Evolutionary conservation across 352 stramenopile species (phyloP).

Genomic region (Phytophthora boehmeriae): DNA sequence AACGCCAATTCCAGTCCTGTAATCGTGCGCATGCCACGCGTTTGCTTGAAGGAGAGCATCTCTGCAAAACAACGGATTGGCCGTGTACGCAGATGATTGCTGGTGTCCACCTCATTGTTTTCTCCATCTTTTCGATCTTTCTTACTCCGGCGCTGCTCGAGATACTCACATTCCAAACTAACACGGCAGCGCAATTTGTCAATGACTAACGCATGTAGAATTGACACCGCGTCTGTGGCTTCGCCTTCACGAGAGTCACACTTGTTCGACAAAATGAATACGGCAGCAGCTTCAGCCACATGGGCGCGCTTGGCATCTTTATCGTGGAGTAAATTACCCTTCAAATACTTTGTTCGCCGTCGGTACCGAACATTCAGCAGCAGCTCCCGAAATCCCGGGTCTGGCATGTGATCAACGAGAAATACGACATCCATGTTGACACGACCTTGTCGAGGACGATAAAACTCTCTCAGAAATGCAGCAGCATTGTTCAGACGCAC

Average conservation of each 20-base stretch:
- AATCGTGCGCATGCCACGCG: slow-evolving; percentile 51
- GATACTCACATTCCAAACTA: slow-evolving; percentile 18
- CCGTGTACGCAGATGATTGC: not conserved
- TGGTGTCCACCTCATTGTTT: not conserved
- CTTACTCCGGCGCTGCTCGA: not conserved
- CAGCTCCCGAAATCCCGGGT: slow-evolving; percentile 39
- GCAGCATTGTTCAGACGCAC: slow-evolving; percentile 51
- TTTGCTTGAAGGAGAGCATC: slow-evolving; percentile 51
- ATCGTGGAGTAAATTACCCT: slow-evolving; percentile 57
- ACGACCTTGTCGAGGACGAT: slow-evolving; percentile 52
- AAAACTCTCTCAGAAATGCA: slow-evolving; percentile 70
- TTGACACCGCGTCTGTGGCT: slow-evolving; percentile 51
- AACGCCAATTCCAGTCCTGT: slow-evolving; percentile 58
- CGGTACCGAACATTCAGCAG: slow-evolving; percentile 53
- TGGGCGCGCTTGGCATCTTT: slow-evolving; percentile 54
- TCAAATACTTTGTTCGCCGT: slow-evolving; percentile 57
- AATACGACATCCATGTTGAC: slow-evolving; percentile 74
- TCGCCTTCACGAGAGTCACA: slow-evolving; percentile 35
- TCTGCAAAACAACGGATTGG: slow-evolving; percentile 56
- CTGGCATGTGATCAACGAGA: slow-evolving; percentile 41
- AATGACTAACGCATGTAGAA: slow-evolving; percentile 59
- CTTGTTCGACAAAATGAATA: slow-evolving; percentile 67
- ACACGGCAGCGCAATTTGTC: slow-evolving; percentile 57
- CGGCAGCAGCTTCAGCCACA: slow-evolving; percentile 48
- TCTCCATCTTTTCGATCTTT: not conserved